Base-by-base conservation (phyloP, 2,329 filamentous ascomycete genomes). In the Aspergillus novofumigatus region DNA sequence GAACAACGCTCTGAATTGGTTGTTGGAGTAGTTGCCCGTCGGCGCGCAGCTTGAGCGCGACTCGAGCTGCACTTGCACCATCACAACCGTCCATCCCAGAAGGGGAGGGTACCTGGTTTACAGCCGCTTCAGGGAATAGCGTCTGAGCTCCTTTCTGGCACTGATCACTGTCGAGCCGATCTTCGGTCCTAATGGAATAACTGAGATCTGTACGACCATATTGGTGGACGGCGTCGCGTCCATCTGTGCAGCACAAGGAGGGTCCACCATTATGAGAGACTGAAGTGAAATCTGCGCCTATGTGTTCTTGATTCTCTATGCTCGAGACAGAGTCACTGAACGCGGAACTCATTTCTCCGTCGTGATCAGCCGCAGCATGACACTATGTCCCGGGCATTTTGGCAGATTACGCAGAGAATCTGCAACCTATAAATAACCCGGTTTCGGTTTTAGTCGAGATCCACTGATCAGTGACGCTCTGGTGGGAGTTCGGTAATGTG, bases 1-100 rank as follows among this genome's bases (percentile, higher is more conserved):
- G 9, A 55, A 64, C 49, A 61, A 62, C 48, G 63, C 62, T 23
- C 41, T 65, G 21, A 59, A 59, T 21, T 65, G 63, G 62, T 53
- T 64, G 21, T 49, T 64, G 21, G 61, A 63, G 35, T 58, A 49
- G 28, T 26, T 25, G 21, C 44, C 21, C 2, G 21, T 47, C 7
- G 9, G 23, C 20, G 8, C 44, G 21, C 32, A 38, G 32, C 32
- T 38, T 38, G 44, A 23, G 21, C 23, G 1, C 21, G 2, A 45
- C 4, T 45, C 42, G 21, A 47, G 44, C 44, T 47, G 44, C n/a
- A 10, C 10, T 10, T 21, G n/a, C n/a, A 25, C 23, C 21, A 23
- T 25, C 1, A 23, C 44, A 47, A 23, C 21, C 23, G 14, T 47
- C 9, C 44, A 4, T 25, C 14, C 4, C 44, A 25, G 44, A 5